Evolutionary conservation across 352 stramenopile genomes (phyloP), one percentile per base, ranked within the genome.

Genomic region (Thraustochytrium sp.): DNA sequence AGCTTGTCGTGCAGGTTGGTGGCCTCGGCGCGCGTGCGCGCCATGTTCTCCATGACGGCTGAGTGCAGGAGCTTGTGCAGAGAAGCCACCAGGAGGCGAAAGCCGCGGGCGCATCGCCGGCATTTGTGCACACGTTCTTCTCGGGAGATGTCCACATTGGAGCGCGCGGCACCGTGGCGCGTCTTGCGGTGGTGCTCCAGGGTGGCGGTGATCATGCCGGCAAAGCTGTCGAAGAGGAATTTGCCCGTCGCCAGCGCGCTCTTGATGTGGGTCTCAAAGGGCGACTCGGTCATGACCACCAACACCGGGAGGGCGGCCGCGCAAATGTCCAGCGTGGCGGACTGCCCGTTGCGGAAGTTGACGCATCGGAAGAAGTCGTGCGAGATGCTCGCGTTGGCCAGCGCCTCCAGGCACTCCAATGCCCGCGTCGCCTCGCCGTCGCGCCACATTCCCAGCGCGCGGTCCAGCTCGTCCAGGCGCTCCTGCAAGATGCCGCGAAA

Each of bases 141-240:
- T 4, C 68, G 42, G 23, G 68, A 80, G 13, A 80, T 53, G 34
- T 80, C 68, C n/a, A 80, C 68, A 75, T 68, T 63, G 4, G 34
- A 46, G 18, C 68, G 18, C n/a, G 46, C 37, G 23, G 8, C 18
- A 8, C 29, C 9, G 9, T 29, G 53, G 44, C 46, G 21, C 18
- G 8, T 18, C 16, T 31, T 18, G 13, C 53, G 48, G n/a, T 80
- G 42, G 36, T 68, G 40, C 9, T 80, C 68, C 13, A 80, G 51
- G 5, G 68, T 80, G 23, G 44, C 34, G 23, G 42, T 21, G 31
- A 80, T 80, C 34, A 80, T 68, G 18, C 18, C 44, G 26, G 5
- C 48, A 64, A 80, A 80, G 18, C 68, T 63, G 42, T 80, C 68
- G 36, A 80, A 80, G 44, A 80, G 51, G 51, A 80, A 80, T 34